A percentile compares a stretch with the other conserved stretches of the same genome.
Conservation (phyloP, 140 eudicot species). For the Senecio squalidus region DNA sequence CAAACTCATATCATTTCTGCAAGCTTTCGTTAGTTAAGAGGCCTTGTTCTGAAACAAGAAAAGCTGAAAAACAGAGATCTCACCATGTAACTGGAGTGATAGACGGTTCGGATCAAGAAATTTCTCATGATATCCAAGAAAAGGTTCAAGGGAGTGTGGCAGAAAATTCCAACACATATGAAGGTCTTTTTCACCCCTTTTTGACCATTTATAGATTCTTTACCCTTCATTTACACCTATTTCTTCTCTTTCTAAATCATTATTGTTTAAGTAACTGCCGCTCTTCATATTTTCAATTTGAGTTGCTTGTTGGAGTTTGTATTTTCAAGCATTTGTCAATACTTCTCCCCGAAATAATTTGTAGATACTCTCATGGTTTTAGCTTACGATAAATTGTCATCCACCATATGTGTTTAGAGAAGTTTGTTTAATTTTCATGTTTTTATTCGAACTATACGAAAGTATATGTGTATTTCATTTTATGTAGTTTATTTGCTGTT, state of each 20-base stretch:
- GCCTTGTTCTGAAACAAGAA: slow-evolving; percentile 26
- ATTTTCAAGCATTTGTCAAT: no score
- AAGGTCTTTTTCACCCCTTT: slow-evolving; percentile 24
- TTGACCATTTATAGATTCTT: neutral
- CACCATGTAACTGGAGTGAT: no score
- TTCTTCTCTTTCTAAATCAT: neutral
- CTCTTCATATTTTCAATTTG: no score
- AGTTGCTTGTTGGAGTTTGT: no score
- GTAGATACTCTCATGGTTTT: neutral
- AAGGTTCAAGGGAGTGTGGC: slow-evolving; percentile 14
- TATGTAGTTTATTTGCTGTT: neutral
- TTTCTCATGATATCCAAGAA: slow-evolving; percentile 11
- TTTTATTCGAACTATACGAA: no score
- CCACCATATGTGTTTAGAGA: neutral
- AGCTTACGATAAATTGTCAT: neutral
- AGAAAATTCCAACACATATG: slow-evolving; percentile 19
- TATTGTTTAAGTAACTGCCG: no score
- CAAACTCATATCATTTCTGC: slow-evolving; percentile 78
- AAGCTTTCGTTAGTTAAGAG: slow-evolving; percentile 67
- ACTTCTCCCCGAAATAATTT: no score
- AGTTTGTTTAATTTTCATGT: neutral
- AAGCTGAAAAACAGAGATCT: slow-evolving; percentile 17
- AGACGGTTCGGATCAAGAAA: slow-evolving; percentile 23
- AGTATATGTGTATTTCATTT: neutral
- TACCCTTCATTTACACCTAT: neutral